A percentile compares a stretch with the other conserved stretches of the same genome.
These are phyloP conservation scores for Fagus crenata DNA, from an alignment of 306 rosid species.

Conservation along the genomic window DNA sequence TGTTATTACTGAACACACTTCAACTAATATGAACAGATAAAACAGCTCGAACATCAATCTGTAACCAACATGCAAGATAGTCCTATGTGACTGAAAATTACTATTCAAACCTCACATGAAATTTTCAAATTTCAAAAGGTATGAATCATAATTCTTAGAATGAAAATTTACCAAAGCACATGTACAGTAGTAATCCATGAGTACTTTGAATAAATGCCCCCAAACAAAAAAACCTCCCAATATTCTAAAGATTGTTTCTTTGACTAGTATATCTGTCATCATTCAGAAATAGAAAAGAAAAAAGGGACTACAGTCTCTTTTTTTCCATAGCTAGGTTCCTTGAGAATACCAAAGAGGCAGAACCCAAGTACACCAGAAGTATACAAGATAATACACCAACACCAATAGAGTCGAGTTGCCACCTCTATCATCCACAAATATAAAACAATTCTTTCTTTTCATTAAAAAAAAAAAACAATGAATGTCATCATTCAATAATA, in stretches of 20 bases:
- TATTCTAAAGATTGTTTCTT: not conserved
- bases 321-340: too few relatives aligned
- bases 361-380: too few relatives aligned
- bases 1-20: too few relatives aligned
- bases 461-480: not conserved
- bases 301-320: not conserved
- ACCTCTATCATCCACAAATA: not conserved
- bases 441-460: too few relatives aligned
- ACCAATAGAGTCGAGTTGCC: not conserved
- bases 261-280: not conserved
- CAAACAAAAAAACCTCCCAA: not conserved
- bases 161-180: not conserved
- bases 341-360: too few relatives aligned
- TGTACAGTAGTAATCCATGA: not conserved
- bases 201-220: not conserved
- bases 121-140: not conserved
- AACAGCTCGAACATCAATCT: not conserved
- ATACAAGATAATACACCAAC: too few relatives aligned
- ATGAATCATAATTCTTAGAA: not conserved
- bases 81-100: not conserved
- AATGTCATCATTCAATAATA: not conserved
- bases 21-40: not conserved
- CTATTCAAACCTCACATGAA: slow-evolving; percentile 17
- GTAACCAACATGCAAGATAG: not conserved
- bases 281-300: not conserved